Percentiles rank a stretch among this genome's conserved stretches.
These are phyloP conservation scores for Cutaneotrichosporon cavernicola DNA, from an alignment of 1,284 basidiomycete genomes.

Conservation along the genomic window DNA sequence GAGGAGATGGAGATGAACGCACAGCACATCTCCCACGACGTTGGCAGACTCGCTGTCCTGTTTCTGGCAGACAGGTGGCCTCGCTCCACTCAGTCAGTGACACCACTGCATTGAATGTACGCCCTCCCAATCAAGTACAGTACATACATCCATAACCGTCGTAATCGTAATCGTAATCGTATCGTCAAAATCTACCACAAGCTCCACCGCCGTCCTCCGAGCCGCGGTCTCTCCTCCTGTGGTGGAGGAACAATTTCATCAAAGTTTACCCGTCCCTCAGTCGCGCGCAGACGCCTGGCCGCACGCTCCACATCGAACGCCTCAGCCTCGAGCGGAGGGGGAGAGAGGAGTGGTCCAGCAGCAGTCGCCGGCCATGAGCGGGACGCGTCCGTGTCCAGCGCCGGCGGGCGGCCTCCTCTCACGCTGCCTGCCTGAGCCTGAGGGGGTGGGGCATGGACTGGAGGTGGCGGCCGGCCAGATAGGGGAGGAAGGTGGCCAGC, in stretches of 20 bases:
- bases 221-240: slow-evolving; percentile 4
- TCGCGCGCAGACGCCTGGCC: slow-evolving; percentile 6
- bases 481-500: background rate
- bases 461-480: background rate
- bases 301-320: slow-evolving; percentile 22
- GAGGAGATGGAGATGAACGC: too few relatives aligned
- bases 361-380: slow-evolving; percentile 5
- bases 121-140: background rate
- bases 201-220: slow-evolving; percentile 9
- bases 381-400: background rate
- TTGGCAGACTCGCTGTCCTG: too few relatives aligned
- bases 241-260: slow-evolving; percentile 21
- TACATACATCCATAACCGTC: background rate
- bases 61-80: too few relatives aligned
- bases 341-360: background rate
- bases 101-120: too few relatives aligned
- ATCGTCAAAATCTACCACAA: slow-evolving; percentile 11
- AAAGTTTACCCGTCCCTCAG: slow-evolving; percentile 17
- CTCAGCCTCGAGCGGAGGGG: background rate
- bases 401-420: background rate
- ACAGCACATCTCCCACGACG: too few relatives aligned
- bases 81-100: too few relatives aligned
- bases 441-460: background rate
- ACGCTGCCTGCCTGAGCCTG: background rate
- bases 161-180: background rate